phyloP scores from a whole-genome alignment of 1,284 basidiomycete genomes.

The Irpex sp. region DNA sequence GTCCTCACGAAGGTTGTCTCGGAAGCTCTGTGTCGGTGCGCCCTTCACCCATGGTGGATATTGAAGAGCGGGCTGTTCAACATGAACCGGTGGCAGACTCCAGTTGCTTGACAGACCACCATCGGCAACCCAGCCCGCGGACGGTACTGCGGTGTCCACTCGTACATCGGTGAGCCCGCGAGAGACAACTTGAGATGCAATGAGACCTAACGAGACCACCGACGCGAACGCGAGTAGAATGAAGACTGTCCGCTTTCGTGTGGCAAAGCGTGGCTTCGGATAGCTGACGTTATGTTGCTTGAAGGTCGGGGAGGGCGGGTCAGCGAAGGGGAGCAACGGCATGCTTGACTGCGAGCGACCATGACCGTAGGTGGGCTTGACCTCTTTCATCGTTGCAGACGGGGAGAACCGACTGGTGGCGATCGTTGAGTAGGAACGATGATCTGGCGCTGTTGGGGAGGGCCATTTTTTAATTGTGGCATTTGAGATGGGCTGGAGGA shows the following conservation, averaged over 20 bases:
- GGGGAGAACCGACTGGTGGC: background rate
- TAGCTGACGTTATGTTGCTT: background rate
- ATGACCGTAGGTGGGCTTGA: constrained; percentile 12
- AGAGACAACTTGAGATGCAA: constrained; percentile 30
- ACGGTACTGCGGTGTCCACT: constrained; percentile 12
- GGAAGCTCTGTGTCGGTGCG: constrained; percentile 50
- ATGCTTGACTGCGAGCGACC: constrained; percentile 25
- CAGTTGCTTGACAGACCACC: background rate
- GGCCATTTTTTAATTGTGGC: background rate
- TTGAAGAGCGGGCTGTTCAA: constrained; percentile 1
- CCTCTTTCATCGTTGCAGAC: constrained; percentile 9
- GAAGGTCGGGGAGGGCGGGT: constrained; percentile 15
- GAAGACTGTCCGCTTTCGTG: constrained; percentile 23
- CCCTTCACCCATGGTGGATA: constrained; percentile 35
- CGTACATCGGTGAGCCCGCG: background rate
- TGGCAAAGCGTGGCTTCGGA: constrained; percentile 8
- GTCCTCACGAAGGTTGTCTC: constrained; percentile 56
- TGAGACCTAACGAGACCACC: constrained; percentile 28
- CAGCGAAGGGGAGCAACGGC: constrained; percentile 25
- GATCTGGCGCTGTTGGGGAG: background rate
- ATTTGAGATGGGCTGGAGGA: background rate
- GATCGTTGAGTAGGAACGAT: background rate
- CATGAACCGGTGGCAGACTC: background rate
- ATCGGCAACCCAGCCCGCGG: constrained; percentile 10
- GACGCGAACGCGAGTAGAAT: constrained; percentile 27